These are phyloP conservation scores for Trichosanthes cucumerina DNA, from an alignment of 306 rosid genomes.

Conservation along the genomic window DNA sequence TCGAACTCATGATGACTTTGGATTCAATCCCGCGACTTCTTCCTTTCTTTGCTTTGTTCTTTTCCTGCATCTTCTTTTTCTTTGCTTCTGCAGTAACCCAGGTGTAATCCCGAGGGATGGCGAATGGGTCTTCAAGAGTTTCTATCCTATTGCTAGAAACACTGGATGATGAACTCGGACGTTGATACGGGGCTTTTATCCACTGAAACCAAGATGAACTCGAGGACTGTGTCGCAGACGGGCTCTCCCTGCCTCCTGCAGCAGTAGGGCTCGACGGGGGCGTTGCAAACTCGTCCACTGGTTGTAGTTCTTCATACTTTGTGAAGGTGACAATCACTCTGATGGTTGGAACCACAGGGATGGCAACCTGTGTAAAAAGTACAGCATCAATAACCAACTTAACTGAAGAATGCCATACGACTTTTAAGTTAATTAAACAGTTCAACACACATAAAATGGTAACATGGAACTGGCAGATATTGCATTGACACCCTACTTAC, in stretches of 20 bases:
- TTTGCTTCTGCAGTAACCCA: constrained; percentile 84
- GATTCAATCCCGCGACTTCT: constrained; percentile 43
- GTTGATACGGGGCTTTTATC: constrained; percentile 81
- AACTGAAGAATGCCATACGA: not conserved
- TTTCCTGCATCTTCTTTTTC: constrained; percentile 88
- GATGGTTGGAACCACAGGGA: constrained; percentile 95
- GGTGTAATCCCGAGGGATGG: constrained; percentile 68
- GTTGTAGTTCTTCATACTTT: constrained; percentile 79
- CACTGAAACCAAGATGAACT: constrained; percentile 96
- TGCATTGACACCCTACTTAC: not conserved
- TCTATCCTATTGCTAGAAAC: constrained; percentile 77
- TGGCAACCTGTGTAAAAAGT: constrained; percentile 62
- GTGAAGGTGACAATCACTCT: constrained; percentile 85
- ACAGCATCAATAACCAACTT: not conserved
- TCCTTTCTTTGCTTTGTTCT: constrained; percentile 76
- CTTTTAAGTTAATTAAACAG: not conserved
- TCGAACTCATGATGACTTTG: not conserved
- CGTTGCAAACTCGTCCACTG: constrained; percentile 70
- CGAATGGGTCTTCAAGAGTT: constrained; percentile 72
- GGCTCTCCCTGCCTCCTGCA: constrained; percentile 57
- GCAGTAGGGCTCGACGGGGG: constrained; percentile 87
- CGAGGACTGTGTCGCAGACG: constrained; percentile 22
- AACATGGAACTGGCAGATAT: not conserved
- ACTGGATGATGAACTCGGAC: constrained; percentile 40
- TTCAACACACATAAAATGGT: not conserved